Evolutionary conservation across 2,329 filamentous ascomycete species (phyloP).

Genomic region (Lasiodiplodia sp.): DNA sequence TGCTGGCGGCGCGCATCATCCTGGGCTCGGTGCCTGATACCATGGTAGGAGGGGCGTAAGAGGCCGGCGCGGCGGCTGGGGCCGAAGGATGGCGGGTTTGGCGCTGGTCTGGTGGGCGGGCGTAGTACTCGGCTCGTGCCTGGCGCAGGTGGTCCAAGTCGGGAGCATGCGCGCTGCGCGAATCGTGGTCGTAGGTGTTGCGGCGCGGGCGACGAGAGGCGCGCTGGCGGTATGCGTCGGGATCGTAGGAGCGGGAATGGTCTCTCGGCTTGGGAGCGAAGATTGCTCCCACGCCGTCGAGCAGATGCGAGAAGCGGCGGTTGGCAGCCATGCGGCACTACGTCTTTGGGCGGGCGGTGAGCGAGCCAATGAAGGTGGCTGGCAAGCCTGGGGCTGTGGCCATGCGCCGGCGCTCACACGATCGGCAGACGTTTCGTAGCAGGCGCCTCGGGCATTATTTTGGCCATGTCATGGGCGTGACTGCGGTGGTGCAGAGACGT

Average conservation of each 20-base stretch:
- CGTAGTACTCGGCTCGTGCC: constrained; percentile 49
- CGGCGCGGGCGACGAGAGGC: constrained; percentile 20
- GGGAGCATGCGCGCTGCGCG: constrained; percentile 30
- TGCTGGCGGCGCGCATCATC: constrained; percentile 33
- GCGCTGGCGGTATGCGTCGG: background rate
- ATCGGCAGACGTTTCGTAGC: background rate
- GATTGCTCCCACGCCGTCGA: constrained; percentile 26
- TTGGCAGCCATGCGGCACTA: constrained; percentile 14
- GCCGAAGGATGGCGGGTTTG: constrained; percentile 25
- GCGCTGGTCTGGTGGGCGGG: constrained; percentile 38
- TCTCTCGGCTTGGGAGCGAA: constrained; percentile 18
- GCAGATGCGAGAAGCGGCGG: background rate
- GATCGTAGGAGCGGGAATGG: background rate
- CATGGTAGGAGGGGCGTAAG: background rate
- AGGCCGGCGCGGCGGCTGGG: background rate
- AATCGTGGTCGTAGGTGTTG: constrained; percentile 4
- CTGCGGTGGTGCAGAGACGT: background rate
- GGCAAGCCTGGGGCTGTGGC: background rate
- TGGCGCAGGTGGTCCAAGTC: constrained; percentile 51
- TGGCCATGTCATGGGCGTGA: background rate
- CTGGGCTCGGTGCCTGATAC: constrained; percentile 38
- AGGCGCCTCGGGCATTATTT: background rate
- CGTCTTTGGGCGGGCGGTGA: constrained; percentile 25
- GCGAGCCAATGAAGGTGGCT: constrained; percentile 27
- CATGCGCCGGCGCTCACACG: constrained; percentile 24